phyloP scores from a whole-genome alignment of 768 basidiomycete species.

The Leucosporidium creatinivorum region DNA sequence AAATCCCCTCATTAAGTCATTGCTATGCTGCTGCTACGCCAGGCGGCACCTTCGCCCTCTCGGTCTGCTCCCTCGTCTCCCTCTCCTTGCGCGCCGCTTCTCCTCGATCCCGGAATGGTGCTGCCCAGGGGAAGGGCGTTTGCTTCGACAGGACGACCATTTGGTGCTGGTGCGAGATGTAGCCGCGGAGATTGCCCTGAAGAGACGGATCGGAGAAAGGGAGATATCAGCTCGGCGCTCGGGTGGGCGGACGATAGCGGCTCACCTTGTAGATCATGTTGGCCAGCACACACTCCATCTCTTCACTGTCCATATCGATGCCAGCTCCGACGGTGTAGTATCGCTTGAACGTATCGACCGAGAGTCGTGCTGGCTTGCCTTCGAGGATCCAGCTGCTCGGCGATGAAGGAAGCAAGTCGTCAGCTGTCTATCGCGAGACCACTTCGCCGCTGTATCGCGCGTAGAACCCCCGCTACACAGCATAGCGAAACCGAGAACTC shows the following conservation, averaged over 20 bases:
- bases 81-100: background rate
- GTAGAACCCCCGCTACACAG: too few species aligned
- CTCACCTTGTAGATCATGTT: constrained; percentile 79
- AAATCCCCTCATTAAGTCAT: background rate
- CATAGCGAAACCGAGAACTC: constrained; percentile 30
- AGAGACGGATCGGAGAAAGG: too few species aligned
- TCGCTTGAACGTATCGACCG: constrained; percentile 62
- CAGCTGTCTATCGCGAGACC: too few species aligned
- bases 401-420: too few species aligned
- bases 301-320: constrained; percentile 55
- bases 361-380: constrained; percentile 67
- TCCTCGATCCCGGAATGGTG: background rate
- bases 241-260: constrained; percentile 9
- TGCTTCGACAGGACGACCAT: constrained; percentile 83
- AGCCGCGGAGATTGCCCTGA: constrained; percentile 77
- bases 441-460: too few species aligned
- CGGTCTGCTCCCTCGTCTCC: background rate
- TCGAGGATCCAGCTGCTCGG: constrained; percentile 65
- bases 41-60: background rate
- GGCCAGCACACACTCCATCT: constrained; percentile 66
- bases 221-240: background rate
- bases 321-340: constrained; percentile 9
- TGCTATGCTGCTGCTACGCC: background rate
- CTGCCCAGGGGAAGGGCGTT: constrained; percentile 40
- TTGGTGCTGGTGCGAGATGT: constrained; percentile 91